These are phyloP conservation scores for Entomortierella parvispora DNA, from an alignment of 192 early-diverging fungal genomes.

Conservation along the genomic window DNA sequence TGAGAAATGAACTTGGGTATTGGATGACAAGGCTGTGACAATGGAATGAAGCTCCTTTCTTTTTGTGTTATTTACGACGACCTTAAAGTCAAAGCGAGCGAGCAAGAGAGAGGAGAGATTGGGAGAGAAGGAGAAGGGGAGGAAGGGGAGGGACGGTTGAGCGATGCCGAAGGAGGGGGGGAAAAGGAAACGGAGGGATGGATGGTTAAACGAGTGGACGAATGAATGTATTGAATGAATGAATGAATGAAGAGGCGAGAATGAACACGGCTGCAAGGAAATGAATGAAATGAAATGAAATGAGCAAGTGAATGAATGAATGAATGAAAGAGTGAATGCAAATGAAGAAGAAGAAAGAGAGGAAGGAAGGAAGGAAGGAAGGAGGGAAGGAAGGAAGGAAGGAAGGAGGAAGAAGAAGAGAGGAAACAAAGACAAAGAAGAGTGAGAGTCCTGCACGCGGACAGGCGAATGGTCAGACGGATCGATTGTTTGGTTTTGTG, in stretches of 20 bases:
- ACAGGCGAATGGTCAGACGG: no score
- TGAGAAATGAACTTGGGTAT: background rate
- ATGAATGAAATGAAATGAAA: background rate
- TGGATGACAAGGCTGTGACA: background rate
- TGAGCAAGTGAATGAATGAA: background rate
- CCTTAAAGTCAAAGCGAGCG: no score
- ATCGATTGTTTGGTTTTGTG: no score
- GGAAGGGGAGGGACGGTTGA: background rate
- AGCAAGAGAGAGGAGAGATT: no score
- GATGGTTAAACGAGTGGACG: no score
- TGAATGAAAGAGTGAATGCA: background rate
- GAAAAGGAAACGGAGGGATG: conserved; percentile 1
- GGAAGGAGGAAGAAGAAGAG: no score
- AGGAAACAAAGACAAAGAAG: no score
- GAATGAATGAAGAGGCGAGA: background rate
- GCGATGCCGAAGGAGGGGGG: background rate
- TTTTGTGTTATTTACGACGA: background rate
- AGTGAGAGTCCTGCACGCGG: no score
- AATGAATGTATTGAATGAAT: conserved; percentile 5
- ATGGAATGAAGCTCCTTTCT: no score
- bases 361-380: background rate
- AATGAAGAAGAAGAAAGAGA: background rate
- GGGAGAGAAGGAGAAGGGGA: no score
- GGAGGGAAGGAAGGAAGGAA: no score
- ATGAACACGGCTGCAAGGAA: background rate